These are phyloP conservation scores for Beauveria varroae DNA, from an alignment of 2,329 filamentous ascomycete genomes.

Conservation along the genomic window DNA sequence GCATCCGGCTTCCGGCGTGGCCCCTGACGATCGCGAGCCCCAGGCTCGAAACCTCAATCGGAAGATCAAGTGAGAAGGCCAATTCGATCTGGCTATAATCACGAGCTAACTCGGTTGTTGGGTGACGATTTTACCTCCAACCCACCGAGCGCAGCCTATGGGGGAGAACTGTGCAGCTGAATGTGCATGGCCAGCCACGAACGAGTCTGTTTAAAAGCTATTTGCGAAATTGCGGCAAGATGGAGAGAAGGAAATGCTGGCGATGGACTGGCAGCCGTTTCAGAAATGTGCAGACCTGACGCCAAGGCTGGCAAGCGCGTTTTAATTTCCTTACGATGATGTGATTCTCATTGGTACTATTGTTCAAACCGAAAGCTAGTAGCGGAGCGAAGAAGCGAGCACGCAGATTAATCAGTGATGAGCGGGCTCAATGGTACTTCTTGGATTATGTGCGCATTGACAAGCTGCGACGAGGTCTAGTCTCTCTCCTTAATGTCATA, in stretches of 20 bases:
- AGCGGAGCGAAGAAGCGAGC: too few species aligned
- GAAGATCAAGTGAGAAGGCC: background rate
- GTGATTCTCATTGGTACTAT: background rate
- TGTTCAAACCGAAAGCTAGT: too few species aligned
- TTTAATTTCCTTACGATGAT: slow-evolving; percentile 13
- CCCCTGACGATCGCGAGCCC: too few species aligned
- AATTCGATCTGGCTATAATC: background rate
- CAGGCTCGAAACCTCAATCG: background rate
- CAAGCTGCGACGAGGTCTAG: too few species aligned
- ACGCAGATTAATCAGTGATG: too few species aligned
- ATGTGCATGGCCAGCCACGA: too few species aligned
- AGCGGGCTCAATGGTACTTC: too few species aligned
- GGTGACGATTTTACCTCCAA: background rate
- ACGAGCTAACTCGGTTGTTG: background rate
- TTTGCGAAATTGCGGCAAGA: slow-evolving; percentile 17
- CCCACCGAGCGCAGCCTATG: background rate
- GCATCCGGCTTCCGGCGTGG: background rate
- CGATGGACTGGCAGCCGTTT: slow-evolving; percentile 22
- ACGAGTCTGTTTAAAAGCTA: too few species aligned
- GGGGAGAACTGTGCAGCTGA: background rate
- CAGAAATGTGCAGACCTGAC: slow-evolving; percentile 20
- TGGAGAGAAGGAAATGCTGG: slow-evolving; percentile 23
- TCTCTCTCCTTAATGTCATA: too few species aligned
- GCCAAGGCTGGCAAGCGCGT: slow-evolving; percentile 23
- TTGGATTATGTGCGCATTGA: too few species aligned